phyloP scores from a whole-genome alignment of 257 asterid genomes.

The Solanum ossicruentum region DNA sequence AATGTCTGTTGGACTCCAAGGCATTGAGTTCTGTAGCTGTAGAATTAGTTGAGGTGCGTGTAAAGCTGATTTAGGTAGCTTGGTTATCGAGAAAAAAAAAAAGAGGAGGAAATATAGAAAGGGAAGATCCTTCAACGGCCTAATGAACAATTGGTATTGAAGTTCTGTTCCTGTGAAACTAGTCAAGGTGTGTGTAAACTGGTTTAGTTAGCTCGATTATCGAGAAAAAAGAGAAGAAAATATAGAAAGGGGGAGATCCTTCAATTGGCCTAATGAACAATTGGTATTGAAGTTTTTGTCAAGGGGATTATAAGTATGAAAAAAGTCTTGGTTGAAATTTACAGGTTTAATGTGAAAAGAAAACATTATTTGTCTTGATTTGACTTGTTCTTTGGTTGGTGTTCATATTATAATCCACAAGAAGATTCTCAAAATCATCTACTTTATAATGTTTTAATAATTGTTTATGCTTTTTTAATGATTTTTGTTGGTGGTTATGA shows the following conservation, averaged over 20 bases:
- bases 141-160: background rate
- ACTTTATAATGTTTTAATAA: background rate
- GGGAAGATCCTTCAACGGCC: background rate
- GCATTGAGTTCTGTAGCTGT: background rate
- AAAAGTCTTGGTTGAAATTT: background rate
- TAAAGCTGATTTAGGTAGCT: fast-evolving
- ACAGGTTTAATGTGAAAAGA: background rate
- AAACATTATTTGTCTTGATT: background rate
- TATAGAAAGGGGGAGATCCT: background rate
- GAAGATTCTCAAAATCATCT: background rate
- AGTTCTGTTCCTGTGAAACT: background rate
- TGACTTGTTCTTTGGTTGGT: background rate
- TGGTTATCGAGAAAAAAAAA: background rate
- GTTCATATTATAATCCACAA: background rate
- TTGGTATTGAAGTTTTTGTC: background rate
- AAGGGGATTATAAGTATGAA: background rate
- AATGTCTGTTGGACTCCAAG: background rate
- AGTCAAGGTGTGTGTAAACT: background rate
- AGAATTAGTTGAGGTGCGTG: background rate
- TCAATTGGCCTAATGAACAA: background rate
- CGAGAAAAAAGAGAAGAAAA: background rate
- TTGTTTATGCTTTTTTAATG: background rate
- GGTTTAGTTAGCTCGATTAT: fast-evolving
- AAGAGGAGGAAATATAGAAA: background rate
- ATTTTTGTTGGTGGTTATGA: background rate